Base-by-base conservation (phyloP, 805 yeast species). In the Cyberlindnera petersonii region DNA sequence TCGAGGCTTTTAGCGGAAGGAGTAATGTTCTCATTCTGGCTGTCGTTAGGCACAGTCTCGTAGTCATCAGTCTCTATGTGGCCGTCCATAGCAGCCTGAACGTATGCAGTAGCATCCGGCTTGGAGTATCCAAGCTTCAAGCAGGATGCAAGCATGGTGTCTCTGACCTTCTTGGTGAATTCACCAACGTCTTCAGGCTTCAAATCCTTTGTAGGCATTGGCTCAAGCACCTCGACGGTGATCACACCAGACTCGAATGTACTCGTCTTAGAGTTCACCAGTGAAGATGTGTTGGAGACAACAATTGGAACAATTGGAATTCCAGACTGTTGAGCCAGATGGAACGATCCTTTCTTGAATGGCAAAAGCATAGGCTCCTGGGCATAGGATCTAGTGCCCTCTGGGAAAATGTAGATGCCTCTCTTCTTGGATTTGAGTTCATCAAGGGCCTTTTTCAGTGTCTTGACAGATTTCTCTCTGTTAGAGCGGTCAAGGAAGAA, bases 261-360 rank as follows among this genome's bases (percentile, higher is more conserved):
- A 43, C 74, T 74, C 30, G 69, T 63, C 47, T 72, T 74, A 35
- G 82, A 62, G 55, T 76, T 75, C 66, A 85, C 74, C 33, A 93
- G 60, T 22, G 77, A 73, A 4, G 95, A 79, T 38, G 95, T 86
- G 66, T 93, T 93, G 23, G 91, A 77, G 9, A 86, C 88, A 11
- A 86, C 94, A 35, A 84, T 69, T 8, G 99, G 98, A 18, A 93
- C 77, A 35, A 93, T 70, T 15, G 98, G 98, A 26, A 91, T 79
- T 29, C 77, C 78, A 6, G 95, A 95, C 63, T 88, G 95, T 47
- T 85, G 83, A 7, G 99, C 99, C 56, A 93, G 73, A 63, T 93
- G 97, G 79, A 93, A 93, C 0, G 98, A 97, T 39, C 99, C 99
- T 60, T 93, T 93, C 64, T 93, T 93, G 67, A 93, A 87, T 1